A percentile compares a stretch with the other conserved stretches of the same genome.
Evolutionary conservation across 202 grass and related monocot genomes (phyloP).

Genomic region (Zoysia matrella): DNA sequence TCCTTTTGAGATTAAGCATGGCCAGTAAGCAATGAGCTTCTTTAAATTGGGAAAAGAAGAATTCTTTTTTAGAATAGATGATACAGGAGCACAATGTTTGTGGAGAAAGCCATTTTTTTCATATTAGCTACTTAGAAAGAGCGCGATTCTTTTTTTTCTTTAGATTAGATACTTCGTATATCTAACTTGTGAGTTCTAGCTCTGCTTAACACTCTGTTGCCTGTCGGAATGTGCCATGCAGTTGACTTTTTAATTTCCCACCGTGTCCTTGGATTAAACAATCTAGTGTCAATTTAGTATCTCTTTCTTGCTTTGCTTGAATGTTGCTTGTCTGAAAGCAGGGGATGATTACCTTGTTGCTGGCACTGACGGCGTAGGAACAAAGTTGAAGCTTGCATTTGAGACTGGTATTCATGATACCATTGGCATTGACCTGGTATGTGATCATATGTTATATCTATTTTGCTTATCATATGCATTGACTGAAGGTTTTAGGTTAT

Average conservation of each 20-base stretch:
- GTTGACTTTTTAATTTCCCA: neutral
- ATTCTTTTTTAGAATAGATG: neutral
- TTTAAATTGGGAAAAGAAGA: too few relatives aligned
- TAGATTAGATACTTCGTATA: neutral
- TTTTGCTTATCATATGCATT: neutral
- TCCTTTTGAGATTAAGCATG: neutral
- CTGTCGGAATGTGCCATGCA: neutral
- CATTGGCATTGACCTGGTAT: neutral
- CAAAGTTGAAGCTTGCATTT: too few relatives aligned
- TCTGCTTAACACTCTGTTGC: neutral
- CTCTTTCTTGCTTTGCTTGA: neutral
- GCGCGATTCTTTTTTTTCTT: too few relatives aligned
- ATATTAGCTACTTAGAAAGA: neutral
- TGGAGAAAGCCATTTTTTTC: neutral
- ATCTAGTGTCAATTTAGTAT: neutral
- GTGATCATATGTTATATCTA: neutral
- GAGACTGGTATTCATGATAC: too few relatives aligned
- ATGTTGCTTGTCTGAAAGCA: slow-evolving; percentile 32
- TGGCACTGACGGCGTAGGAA: too few relatives aligned
- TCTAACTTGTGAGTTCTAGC: neutral
- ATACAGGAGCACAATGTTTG: neutral
- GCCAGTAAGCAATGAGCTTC: neutral
- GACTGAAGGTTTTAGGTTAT: neutral
- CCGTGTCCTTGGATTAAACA: neutral
- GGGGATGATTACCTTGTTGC: slow-evolving; percentile 80